These are phyloP conservation scores for Trichoderma arundinaceum DNA, from an alignment of 2,329 filamentous ascomycete genomes.

Conservation along the genomic window DNA sequence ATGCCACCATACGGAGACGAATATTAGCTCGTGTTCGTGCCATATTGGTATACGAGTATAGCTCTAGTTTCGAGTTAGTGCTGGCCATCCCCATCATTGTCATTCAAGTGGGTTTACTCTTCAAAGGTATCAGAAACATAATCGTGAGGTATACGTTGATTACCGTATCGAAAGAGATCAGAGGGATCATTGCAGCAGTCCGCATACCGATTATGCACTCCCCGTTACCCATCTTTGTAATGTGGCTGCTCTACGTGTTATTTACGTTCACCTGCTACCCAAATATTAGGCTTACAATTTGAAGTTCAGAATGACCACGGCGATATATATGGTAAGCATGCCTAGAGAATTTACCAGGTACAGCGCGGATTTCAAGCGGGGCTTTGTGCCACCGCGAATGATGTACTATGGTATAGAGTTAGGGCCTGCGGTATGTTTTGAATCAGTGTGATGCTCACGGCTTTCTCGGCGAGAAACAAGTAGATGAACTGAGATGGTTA, in stretches of 20 bases:
- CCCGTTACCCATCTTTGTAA: slow-evolving; percentile 59
- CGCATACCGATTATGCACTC: slow-evolving; percentile 68
- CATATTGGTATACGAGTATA: slow-evolving; percentile 60
- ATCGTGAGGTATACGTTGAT: slow-evolving; percentile 68
- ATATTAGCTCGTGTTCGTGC: slow-evolving; percentile 49
- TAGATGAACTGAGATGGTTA: slow-evolving; percentile 58
- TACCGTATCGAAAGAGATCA: slow-evolving; percentile 65
- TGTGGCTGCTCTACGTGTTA: slow-evolving; percentile 51
- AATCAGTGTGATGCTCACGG: slow-evolving; percentile 49
- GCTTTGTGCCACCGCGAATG: slow-evolving; percentile 58
- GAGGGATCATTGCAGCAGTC: slow-evolving; percentile 62
- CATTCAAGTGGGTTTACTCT: slow-evolving; percentile 45
- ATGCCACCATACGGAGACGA: slow-evolving; percentile 57
- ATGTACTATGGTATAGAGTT: slow-evolving; percentile 53
- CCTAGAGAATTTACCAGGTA: slow-evolving; percentile 67
- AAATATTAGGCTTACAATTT: slow-evolving; percentile 55
- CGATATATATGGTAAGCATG: slow-evolving; percentile 54
- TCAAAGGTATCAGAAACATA: slow-evolving; percentile 66
- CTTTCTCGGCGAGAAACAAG: slow-evolving; percentile 68
- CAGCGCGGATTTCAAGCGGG: slow-evolving; percentile 60
- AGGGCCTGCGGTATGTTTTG: neutral
- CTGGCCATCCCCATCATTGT: no score
- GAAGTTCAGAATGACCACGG: slow-evolving; percentile 63
- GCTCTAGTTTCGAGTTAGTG: slow-evolving; percentile 45
- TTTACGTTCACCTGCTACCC: neutral